Evolutionary conservation across 1,284 basidiomycete species (phyloP), one percentile per base, ranked within the genome.

Genomic region (Boletellus deceptivus): DNA sequence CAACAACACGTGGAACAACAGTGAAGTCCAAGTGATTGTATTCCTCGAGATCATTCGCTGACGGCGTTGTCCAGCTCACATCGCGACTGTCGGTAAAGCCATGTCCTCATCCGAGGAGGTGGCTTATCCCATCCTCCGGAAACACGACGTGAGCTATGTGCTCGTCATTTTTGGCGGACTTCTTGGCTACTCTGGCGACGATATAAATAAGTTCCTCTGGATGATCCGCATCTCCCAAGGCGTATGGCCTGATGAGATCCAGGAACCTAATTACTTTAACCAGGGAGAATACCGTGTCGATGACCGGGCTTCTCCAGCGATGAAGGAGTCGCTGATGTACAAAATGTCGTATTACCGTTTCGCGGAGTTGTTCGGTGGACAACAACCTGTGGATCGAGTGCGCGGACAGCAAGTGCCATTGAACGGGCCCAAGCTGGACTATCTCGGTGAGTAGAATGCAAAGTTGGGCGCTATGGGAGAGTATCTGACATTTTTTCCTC

Each of bases 1-100:
- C 72, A 99, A 99, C 77, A 99, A 99, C 70, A 99, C 97, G 1
- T 99, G 97, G 97, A 99, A 99, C 75, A 99, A 99, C 75, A 99
- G 91, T 93, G 34, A 59, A 60, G 89, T 77, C 6, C 36, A 33
- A 22, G 20, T 8, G 18, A 10, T 44, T 8, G 3, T 9, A 11
- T 25, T 43, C 4, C 17, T 24, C 8, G 3, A 38, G 18, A 22
- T 9, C 16, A 20, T 45, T 55, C 53, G 24, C 35, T 53, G 46
- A 64, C 27, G 18, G 43, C 39, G 47, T 36, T 52, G 39, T 53
- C 17, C 58, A 91, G 87, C 90, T 33, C 93, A 97, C 70, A 97
- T 98, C 56, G 95, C 95, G 1, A 97, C 94, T 13, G 95, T 98
- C 46, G 95, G 95, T 52, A 97, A 96, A 70, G 95, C 94, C 54